Base-by-base conservation (phyloP, 2,329 filamentous ascomycete species). In the Fusarium concolor region DNA sequence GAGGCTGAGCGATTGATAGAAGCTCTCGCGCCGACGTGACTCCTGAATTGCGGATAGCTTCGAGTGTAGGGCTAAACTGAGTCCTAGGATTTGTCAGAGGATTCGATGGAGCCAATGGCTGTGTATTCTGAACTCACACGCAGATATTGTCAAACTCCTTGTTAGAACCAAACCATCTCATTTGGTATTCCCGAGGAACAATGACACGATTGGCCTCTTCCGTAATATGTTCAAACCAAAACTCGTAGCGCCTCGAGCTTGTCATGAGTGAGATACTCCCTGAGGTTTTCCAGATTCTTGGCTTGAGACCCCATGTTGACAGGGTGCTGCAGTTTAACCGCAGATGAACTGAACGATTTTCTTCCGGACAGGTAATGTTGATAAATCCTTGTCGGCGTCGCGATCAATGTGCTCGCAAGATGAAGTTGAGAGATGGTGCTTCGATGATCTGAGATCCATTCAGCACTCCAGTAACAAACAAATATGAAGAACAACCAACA, bases 161-260 rank as follows among this genome's bases (percentile, higher is more conserved):
- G 17, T 76, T 74, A 5, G 77, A 73, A 37, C 68, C 65, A 71
- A 78, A 81, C 80, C 79, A 81, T 5, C 74, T 75, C 51, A 68
- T 71, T 18, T 71, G 63, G 15, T 78, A 65, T 3, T 71, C 70
- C 6, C 45, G 42, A 8, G 65, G 66, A 26, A 75, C 73, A 28
- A 79, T 31, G 18, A 78, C 52, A 10, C 74, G 56, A 15, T 71
- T 63, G 26, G 78, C 68, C 3, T 74, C 72, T 11, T 56, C 45
- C 1, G 71, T 55, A 2, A 80, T 35, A 52, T 80, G 76, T 67
- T 76, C 78, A 62, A 79, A 81, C 80, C 80, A 81, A 51, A 81
- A 79, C 64, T 10, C 74, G 74, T 2, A 81, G 46, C 26, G 71
- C 71, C 28, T 74, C 59, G 7, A 81, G 71, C 15, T 78, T 65